Base-by-base conservation (phyloP, 805 yeast species). In the Hanseniaspora vineae region DNA sequence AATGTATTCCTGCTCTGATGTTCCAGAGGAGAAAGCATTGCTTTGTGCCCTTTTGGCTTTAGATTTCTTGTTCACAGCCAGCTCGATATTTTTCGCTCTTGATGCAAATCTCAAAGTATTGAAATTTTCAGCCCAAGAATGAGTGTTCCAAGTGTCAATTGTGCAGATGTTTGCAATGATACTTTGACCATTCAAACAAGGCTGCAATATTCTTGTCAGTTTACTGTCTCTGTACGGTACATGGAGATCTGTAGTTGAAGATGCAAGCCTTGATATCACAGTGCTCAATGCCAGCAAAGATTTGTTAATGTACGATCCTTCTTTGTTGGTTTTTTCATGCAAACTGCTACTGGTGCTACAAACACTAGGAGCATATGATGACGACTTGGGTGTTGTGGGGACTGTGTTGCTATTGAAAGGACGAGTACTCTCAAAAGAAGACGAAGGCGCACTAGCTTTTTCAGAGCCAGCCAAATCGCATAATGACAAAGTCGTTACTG, bases 381-480 rank as follows among this genome's bases (percentile, higher is more conserved):
- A 31, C 33, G 33, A 13, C 15, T 6, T 33, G 15, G 37, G 14
- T n/a, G 37, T 33, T 33, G 37, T 33, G 10, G 37, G 12, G 19
- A 12, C 14, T 39, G 19, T 48, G 29, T 23, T 23, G 29, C 29
- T 23, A 8, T 23, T 23, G 29, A 67, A 68, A 1, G 61, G 60
- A 0, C 84, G 71, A 15, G 42, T 35, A 11, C 20, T 39, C 2
- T 81, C 77, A 15, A 18, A 17, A 39, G 8, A 17, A 11, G 10
- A 17, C 6, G n/a, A 13, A 40, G 17, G 10, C 6, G 17, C 17
- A n/a, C 23, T 39, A 0, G 94, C 95, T 46, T 84, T 75, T 65
- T 90, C 98, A n/a, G 95, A 84, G 31, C 98, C 98, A 0, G 98
- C 98, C 58, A 90, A 73, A 66, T 90, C 98, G 68, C 97, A 90